Conservation (phyloP, 441 rosid species). For the Erodium trifolium region DNA sequence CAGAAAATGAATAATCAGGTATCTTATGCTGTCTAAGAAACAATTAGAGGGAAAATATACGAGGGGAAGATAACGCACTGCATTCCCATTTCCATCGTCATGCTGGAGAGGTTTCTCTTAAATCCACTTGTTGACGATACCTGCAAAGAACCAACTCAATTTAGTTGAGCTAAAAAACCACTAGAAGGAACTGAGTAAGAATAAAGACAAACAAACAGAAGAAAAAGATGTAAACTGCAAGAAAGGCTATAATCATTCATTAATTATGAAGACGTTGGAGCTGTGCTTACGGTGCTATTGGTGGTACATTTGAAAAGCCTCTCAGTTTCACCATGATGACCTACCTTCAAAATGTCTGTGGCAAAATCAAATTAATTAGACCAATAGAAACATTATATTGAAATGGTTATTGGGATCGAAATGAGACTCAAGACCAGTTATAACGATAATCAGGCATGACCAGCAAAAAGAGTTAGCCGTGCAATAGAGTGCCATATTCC, state of each 20-base stretch:
- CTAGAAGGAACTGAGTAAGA: too few species aligned
- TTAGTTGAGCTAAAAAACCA: neutral
- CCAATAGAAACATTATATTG: neutral
- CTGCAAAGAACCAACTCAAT: conserved; percentile 27
- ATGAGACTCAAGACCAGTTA: too few species aligned
- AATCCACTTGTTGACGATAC: conserved; percentile 28
- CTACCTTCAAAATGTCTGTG: conserved; percentile 42
- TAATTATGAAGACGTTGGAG: neutral
- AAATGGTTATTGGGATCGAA: neutral
- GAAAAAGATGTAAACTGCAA: conserved; percentile 1
- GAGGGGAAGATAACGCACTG: conserved; percentile 28
- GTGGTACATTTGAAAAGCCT: conserved; percentile 27
- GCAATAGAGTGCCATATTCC: too few species aligned
- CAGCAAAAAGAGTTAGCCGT: too few species aligned
- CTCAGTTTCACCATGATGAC: conserved; percentile 28
- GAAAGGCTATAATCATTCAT: neutral
- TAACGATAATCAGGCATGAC: too few species aligned
- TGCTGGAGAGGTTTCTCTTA: conserved; percentile 28
- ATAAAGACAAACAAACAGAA: neutral
- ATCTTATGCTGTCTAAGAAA: neutral
- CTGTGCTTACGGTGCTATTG: conserved; percentile 36
- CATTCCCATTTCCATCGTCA: conserved; percentile 26
- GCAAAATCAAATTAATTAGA: conserved; percentile 12
- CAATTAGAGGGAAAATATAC: conserved; percentile 1
- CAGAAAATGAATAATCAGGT: conserved; percentile 14